Base-by-base conservation (phyloP, 805 yeast genomes). In the Ogataea kodamae region DNA sequence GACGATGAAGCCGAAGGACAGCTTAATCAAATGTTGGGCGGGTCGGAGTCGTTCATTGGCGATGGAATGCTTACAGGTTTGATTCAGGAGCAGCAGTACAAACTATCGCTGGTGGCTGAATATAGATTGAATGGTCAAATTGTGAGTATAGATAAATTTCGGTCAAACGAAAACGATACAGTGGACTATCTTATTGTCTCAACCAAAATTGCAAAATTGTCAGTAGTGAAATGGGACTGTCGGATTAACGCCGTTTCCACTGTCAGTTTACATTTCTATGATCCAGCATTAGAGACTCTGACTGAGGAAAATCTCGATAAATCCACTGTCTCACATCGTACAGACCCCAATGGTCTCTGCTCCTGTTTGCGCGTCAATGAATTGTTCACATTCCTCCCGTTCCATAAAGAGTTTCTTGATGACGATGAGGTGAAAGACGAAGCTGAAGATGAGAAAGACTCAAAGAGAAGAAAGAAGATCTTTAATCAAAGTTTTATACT, bases 241-340 rank as follows among this genome's bases (percentile, higher is more conserved):
- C 57, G 50, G 4, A 53, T 48, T n/a, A 67, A 75, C 43, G 49
- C 71, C 1, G 65, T 90, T n/a, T 65, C 71, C 16, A 85, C 96
- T 0, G 70, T 76, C 1, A 83, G 95, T 31, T 63, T 92, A 32
- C 98, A 92, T 61, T 87, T 74, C 54, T 92, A 89, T 57, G 97
- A 90, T 48, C 73, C 76, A 26, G 74, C 75, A 16, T 64, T 87
- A 31, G 70, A 70, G 25, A 64, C 68, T 20, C 49, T 68, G 8
- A 68, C 78, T 2, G 62, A 69, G 29, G 76, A 69, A 33, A 59
- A 59, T 14, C 46, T 57, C 15, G 46, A 51, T 9, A 50, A 48
- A 48, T 42, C 62, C 33, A 55, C 59, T 5, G 61, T 83, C 1
- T 60, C 62, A 6, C 65, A 83, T 37, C 59, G 76, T 15, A 64